These are phyloP conservation scores for Bipolaris zeicola DNA, from an alignment of 2,329 filamentous ascomycete genomes.

Conservation along the genomic window DNA sequence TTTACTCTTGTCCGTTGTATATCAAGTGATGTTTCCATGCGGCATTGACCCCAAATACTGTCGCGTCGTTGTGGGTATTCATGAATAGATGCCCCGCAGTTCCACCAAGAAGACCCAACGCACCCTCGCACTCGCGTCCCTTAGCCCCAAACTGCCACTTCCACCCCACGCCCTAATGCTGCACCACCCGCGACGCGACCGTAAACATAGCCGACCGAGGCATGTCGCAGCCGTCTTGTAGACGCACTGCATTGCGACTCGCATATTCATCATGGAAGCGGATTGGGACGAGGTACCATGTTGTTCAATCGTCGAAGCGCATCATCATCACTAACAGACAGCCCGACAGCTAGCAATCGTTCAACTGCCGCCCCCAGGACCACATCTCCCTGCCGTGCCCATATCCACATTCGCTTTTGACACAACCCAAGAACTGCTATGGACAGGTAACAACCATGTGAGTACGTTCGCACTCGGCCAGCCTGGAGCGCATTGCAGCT, in stretches of 20 bases:
- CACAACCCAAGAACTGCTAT: constrained; percentile 84
- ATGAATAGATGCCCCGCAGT: constrained; percentile 13
- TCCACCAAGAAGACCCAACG: constrained; percentile 13
- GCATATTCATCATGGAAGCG: constrained; percentile 53
- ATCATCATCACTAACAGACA: constrained; percentile 16
- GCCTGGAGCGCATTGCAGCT: constrained; percentile 6
- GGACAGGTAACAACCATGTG: constrained; percentile 91
- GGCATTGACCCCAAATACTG: background rate
- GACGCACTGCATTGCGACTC: constrained; percentile 27
- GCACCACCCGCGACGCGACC: constrained; percentile 23
- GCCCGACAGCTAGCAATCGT: constrained; percentile 74
- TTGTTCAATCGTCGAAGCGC: constrained; percentile 1
- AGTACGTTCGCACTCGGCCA: constrained; percentile 41
- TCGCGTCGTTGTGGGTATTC: constrained; percentile 3
- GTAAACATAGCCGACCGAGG: constrained; percentile 27
- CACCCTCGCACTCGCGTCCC: constrained; percentile 29
- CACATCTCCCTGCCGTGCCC: constrained; percentile 68
- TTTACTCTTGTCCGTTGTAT: background rate
- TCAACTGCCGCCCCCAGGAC: constrained; percentile 76
- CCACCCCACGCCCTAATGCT: constrained; percentile 24
- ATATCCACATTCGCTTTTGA: constrained; percentile 88
- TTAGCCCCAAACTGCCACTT: constrained; percentile 24
- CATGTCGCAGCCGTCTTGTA: constrained; percentile 33
- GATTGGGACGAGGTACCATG: constrained; percentile 57
- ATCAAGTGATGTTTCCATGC: background rate